Conservation (phyloP, 805 yeast genomes). For the Saccharomycodes ludwigii region DNA sequence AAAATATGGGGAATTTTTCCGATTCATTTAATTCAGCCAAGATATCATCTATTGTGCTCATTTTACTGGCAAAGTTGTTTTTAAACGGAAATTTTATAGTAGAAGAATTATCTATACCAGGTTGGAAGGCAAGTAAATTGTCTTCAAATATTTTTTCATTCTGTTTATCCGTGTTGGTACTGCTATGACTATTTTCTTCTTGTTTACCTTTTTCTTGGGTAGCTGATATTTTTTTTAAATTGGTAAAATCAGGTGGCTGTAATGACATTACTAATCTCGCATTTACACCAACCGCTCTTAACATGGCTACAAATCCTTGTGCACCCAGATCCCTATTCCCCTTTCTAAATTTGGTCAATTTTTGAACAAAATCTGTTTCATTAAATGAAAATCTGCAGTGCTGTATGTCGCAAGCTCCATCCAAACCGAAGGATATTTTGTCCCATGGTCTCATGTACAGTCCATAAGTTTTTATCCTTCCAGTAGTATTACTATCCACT, state of each 20-base stretch:
- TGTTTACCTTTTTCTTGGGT: constrained; percentile 8
- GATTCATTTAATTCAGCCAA: background rate
- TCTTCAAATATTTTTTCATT: background rate
- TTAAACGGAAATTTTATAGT: background rate
- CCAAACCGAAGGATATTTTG: constrained; percentile 10
- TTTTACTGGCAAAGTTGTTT: constrained; percentile 4
- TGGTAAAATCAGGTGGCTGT: constrained; percentile 82
- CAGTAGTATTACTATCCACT: no score
- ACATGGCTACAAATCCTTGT: constrained; percentile 72
- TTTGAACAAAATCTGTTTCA: constrained; percentile 30
- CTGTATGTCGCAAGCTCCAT: constrained; percentile 11
- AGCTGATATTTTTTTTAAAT: constrained; percentile 12
- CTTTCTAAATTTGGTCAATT: constrained; percentile 28
- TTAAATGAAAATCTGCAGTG: constrained; percentile 11
- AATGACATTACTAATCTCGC: constrained; percentile 71
- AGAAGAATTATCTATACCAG: background rate
- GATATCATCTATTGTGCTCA: background rate
- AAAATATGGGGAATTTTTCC: constrained; percentile 55
- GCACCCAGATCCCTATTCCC: constrained; percentile 77
- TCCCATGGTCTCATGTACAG: constrained; percentile 34
- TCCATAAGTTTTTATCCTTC: no score
- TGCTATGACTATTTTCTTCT: constrained; percentile 8
- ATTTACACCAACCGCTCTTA: constrained; percentile 58
- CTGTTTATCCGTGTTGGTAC: background rate
- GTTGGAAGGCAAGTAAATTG: background rate